Base-by-base conservation (phyloP, 345 rosid genomes). In the Boechera divaricarpa region DNA sequence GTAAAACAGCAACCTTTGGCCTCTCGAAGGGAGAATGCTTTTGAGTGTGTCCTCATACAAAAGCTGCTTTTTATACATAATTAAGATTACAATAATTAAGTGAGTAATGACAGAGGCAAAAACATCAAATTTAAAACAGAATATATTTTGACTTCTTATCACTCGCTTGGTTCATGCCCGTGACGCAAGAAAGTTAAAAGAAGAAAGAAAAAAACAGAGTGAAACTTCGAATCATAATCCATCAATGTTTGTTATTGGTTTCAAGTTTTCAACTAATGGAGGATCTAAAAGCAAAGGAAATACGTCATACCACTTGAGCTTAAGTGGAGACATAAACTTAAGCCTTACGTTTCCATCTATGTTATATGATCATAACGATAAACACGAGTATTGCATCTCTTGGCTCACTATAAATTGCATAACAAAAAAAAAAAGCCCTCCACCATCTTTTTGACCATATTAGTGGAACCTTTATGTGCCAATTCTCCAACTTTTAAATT, bases 71-170 rank as follows among this genome's bases (percentile, higher is more conserved):
- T 16, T 10, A 53, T 44, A 35, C 18, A 62, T 62, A 60, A 78
- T 64, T 78, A 59, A 67, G 73, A 52, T 73, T 72, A 72, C 69
- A 52, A 72, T 59, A 59, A 73, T 72, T 78, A 72, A 67, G 77
- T 78, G 78, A 72, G 11, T 67, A 67, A 78, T 78, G 82, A 73
- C 74, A 78, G 82, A 67, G 68, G 78, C 78, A 73, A 78, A 78
- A 67, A 70, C 77, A 78, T 65, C 81, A 65, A 58, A 39, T 31
- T 48, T 41, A 6, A 54, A 49, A 51, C 77, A 59, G 47, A 72
- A 72, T 72, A 78, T 60, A 13, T 59, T 73, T 78, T 78, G 82
- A 78, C 82, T 59, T 78, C 47, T 67, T 67, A 67, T 73, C 72
- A 78, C 62, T 72, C 68, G 15, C 73, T 66, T 72, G 74, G 77